Conservation (phyloP, 1,284 basidiomycete species). For the Neonothopanus nambi region DNA sequence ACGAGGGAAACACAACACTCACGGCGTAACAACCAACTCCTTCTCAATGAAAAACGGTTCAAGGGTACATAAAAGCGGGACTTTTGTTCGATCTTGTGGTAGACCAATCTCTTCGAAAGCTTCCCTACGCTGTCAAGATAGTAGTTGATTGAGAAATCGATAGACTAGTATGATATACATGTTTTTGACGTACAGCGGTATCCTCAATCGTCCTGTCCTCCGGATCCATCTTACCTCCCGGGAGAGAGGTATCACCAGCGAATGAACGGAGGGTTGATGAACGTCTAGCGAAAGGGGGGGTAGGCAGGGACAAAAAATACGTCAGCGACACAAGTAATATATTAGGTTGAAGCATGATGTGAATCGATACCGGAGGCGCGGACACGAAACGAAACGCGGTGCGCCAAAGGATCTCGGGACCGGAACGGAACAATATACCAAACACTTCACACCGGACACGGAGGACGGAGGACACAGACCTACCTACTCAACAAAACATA, state of each 20-base stretch:
- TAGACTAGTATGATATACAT: conserved; percentile 27
- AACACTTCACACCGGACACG: too few relatives aligned
- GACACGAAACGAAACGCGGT: too few relatives aligned
- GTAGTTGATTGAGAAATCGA: background rate
- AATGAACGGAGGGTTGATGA: conserved; percentile 71
- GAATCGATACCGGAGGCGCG: too few relatives aligned
- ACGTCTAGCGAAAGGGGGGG: conserved; percentile 46
- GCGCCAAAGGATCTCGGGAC: too few relatives aligned
- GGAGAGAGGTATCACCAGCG: conserved; percentile 86
- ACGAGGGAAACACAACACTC: conserved; percentile 37
- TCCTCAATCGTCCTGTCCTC: conserved; percentile 70
- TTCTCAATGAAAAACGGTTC: conserved; percentile 77
- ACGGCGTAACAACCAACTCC: conserved; percentile 76
- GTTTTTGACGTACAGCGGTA: too few relatives aligned
- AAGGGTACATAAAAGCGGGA: conserved; percentile 72
- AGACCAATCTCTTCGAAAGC: conserved; percentile 83
- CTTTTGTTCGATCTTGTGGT: conserved; percentile 63
- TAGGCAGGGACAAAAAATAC: background rate
- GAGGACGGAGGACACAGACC: conserved; percentile 24
- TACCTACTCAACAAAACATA: conserved; percentile 80
- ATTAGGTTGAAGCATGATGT: too few relatives aligned
- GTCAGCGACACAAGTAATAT: too few relatives aligned
- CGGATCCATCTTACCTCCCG: conserved; percentile 78
- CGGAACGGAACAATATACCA: too few relatives aligned
- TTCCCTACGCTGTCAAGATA: conserved; percentile 58